Percentiles rank a stretch among this genome's conserved stretches.
phyloP scores from a whole-genome alignment of 495 filamentous ascomycete genomes.

The Podospora fimiseda region DNA sequence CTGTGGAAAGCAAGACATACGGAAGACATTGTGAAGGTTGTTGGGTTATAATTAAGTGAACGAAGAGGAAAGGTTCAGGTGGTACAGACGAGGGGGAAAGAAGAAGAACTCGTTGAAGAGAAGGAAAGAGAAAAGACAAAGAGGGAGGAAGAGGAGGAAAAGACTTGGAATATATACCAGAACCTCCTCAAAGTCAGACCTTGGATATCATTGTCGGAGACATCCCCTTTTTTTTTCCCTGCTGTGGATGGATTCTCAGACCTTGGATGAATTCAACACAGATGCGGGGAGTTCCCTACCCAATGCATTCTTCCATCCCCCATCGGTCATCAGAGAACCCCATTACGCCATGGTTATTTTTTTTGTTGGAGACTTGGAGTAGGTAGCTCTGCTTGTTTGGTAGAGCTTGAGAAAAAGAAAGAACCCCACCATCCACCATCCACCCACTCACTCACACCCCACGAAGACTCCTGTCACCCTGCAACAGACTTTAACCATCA shows the following conservation, averaged over 20 bases:
- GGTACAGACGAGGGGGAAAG: not conserved
- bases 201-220: no score
- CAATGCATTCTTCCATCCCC: not conserved
- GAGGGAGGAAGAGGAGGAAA: not conserved
- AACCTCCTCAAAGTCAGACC: no score
- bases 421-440: not conserved
- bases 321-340: not conserved
- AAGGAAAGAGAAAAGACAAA: not conserved
- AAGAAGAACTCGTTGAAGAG: conserved; percentile 8
- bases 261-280: not conserved
- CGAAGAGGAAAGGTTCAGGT: not conserved
- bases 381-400: not conserved
- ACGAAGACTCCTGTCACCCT: conserved; percentile 9
- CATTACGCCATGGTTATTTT: conserved; percentile 28
- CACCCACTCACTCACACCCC: no score
- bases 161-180: conserved; percentile 2
- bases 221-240: no score
- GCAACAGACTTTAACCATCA: conserved; percentile 22
- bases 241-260: conserved; percentile 8
- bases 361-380: not conserved
- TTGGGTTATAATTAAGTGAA: conserved; percentile 7
- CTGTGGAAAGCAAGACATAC: conserved; percentile 23
- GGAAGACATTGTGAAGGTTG: conserved; percentile 23
- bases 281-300: conserved; percentile 6
- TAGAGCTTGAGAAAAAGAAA: conserved; percentile 1